A percentile compares a stretch with the other conserved stretches of the same genome.
Conservation (phyloP, 2,329 filamentous ascomycete genomes). For the Scortechinia acanthostroma region DNA sequence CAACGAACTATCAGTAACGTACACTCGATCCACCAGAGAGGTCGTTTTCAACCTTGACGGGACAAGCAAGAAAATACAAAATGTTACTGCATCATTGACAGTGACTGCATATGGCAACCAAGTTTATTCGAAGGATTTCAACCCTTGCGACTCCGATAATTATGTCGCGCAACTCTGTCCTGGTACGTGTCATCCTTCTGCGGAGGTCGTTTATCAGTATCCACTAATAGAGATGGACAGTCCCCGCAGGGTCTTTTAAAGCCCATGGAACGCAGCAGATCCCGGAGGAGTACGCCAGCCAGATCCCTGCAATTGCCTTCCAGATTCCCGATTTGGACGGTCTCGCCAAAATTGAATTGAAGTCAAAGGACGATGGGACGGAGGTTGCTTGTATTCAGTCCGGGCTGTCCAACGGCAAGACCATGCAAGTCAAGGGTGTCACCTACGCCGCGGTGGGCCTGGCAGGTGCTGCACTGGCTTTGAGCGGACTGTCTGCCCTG, state of each 20-base stretch:
- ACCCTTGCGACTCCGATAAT: conserved; percentile 68
- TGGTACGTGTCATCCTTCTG: conserved; percentile 35
- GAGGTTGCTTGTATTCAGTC: conserved; percentile 78
- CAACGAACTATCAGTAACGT: conserved; percentile 68
- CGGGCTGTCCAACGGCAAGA: conserved; percentile 79
- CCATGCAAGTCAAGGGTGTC: conserved; percentile 66
- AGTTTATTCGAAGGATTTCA: conserved; percentile 73
- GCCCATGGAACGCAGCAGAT: conserved; percentile 69
- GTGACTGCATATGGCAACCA: conserved; percentile 79
- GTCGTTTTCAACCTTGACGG: conserved; percentile 80
- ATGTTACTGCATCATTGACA: conserved; percentile 70
- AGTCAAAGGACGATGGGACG: conserved; percentile 42
- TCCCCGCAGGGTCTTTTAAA: conserved; percentile 68
- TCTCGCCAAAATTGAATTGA: conserved; percentile 71
- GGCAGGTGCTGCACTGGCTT: conserved; percentile 72
- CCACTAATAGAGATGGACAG: conserved; percentile 24
- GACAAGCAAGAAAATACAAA: conserved; percentile 65
- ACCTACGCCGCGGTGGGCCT: conserved; percentile 79
- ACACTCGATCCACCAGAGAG: conserved; percentile 67
- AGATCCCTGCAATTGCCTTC: conserved; percentile 86
- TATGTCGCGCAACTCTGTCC: conserved; percentile 75
- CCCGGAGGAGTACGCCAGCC: conserved; percentile 59
- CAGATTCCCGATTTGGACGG: conserved; percentile 84
- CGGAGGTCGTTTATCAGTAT: background rate
- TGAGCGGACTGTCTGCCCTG: conserved; percentile 67